Evolutionary conservation across 441 rosid species (phyloP).

Genomic region (Syzygium malaccense): DNA sequence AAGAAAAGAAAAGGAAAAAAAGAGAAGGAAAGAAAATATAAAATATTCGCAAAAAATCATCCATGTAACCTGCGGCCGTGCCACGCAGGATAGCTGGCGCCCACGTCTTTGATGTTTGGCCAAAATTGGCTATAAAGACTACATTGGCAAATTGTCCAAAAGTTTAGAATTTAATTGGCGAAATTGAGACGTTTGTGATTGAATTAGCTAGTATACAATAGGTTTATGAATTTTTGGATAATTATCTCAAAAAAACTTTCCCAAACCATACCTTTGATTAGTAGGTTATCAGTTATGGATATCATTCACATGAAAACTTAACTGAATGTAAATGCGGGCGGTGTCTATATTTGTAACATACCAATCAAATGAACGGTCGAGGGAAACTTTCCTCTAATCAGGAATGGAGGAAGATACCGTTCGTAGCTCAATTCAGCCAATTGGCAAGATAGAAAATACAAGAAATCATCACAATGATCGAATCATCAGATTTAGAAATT

Average conservation of each 20-base stretch:
- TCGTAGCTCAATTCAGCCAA: background rate
- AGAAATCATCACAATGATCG: background rate
- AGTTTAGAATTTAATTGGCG: background rate
- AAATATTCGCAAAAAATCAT: too few relatives aligned
- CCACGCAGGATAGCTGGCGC: background rate
- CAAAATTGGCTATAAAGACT: background rate
- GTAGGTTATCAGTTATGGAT: background rate
- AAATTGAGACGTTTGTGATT: background rate
- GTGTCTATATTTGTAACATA: background rate
- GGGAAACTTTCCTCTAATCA: background rate
- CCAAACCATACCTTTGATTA: background rate
- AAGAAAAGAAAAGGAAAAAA: too few relatives aligned
- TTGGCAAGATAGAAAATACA: background rate
- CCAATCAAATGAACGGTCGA: background rate
- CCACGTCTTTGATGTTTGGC: too few relatives aligned
- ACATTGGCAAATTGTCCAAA: background rate
- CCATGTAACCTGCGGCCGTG: background rate
- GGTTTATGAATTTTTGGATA: background rate
- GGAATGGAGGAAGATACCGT: background rate
- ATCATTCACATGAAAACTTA: background rate
- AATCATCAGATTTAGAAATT: background rate
- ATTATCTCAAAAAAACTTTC: too few relatives aligned
- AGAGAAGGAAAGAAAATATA: too few relatives aligned
- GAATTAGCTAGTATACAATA: background rate
- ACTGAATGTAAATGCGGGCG: background rate